phyloP scores from a whole-genome alignment of 352 stramenopile species.

The Phytopythium boreale region DNA sequence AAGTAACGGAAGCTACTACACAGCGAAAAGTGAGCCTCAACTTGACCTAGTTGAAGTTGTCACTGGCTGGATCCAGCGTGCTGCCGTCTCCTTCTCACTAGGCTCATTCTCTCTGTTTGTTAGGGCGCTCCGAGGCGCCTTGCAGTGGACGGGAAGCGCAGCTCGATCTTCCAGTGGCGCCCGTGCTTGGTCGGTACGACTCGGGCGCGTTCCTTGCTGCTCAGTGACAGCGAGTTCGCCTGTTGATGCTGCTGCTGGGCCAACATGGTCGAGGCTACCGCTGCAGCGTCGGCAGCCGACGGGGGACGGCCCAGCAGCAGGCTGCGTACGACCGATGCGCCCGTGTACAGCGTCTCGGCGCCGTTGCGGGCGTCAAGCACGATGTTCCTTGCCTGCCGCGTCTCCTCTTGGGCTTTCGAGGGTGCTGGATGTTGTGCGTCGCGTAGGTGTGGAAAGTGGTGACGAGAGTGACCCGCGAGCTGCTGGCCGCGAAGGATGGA shows the following conservation, averaged over 20 bases:
- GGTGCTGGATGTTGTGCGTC: neutral
- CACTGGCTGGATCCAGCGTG: no score
- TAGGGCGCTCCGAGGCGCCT: neutral
- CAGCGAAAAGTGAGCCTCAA: no score
- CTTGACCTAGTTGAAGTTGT: neutral
- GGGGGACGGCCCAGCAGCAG: neutral
- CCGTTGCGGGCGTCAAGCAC: neutral
- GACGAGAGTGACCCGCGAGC: neutral
- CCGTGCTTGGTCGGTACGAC: slow-evolving; percentile 4
- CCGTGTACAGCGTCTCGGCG: slow-evolving; percentile 1
- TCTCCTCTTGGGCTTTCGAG: neutral
- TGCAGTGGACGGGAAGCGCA: neutral
- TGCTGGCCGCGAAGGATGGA: slow-evolving; percentile 3
- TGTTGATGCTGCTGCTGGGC: neutral
- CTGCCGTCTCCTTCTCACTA: no score
- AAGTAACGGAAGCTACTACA: no score
- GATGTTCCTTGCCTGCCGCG: neutral
- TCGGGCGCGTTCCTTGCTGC: neutral
- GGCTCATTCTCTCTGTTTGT: neutral
- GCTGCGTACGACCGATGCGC: neutral
- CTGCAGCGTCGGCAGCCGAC: neutral
- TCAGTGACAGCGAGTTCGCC: neutral
- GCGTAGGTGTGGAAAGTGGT: neutral
- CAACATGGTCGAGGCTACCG: neutral
- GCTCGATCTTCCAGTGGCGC: slow-evolving; percentile 8